Evolutionary conservation across 495 filamentous ascomycete genomes (phyloP), one percentile per base, ranked within the genome.

Genomic region (Talaromyces ruber): DNA sequence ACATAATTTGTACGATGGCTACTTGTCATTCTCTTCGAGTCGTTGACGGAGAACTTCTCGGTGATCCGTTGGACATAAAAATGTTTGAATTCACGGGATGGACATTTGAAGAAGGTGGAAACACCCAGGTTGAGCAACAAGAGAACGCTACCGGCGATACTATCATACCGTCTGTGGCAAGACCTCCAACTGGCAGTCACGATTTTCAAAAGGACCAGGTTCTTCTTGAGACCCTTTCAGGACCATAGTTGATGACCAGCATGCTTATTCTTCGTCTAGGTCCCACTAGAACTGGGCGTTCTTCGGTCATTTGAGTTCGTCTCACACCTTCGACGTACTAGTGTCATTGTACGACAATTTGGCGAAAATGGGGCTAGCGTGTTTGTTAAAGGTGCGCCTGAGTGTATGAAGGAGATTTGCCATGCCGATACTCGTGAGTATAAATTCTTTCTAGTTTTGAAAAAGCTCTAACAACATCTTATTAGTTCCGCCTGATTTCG

Each of bases 41-140:
- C 37, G 86, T 98, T 16, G 93, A 99, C 63, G 86, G 82, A 50
- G 91, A 97, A 66, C 79, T 97, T 16, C 76, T 99, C 22, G 95
- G 95, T 6, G 95, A 99, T 72, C 95, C 95, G 30, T 80, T 99
- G 14, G 95, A 99, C 72, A 76, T 97, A 52, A 98, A 98, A 69
- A 99, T 99, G 95, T 99, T 99, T 69, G 87, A 96, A 67, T 99
- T 97, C 67, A 99, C 95, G 1, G 83, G 84, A 6, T 99, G 95
- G 95, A 83, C 85, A 2, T 99, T 88, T 65, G 87, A 96, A 70
- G 94, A 99, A 76, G 90, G 92, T 3, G 87, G 74, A 58, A 60
- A 73, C 62, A 62, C 75, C 70, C 58, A 74, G 63, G 63, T 70
- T 57, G 82, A 67, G 76, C 24, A 60, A 11, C 79, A 66, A 67